phyloP scores from a whole-genome alignment of 176 grass and related monocot species.

The Lolium rigidum region DNA sequence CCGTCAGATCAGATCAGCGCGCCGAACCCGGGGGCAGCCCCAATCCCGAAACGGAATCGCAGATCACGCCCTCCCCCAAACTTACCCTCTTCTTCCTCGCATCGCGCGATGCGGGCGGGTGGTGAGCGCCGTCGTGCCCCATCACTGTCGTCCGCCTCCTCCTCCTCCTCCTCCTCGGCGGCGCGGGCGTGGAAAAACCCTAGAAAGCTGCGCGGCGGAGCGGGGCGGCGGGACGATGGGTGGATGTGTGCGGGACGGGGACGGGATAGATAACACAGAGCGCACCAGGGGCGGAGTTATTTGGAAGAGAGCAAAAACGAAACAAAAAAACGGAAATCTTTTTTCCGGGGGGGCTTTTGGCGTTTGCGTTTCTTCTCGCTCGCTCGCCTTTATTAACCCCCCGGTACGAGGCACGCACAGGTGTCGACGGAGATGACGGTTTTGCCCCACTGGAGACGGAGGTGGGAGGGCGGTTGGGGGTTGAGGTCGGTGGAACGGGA shows the following conservation, averaged over 20 bases:
- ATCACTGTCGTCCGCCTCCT: conserved; percentile 4
- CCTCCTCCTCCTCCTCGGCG: conserved; percentile 9
- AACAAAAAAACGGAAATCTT: conserved; percentile 14
- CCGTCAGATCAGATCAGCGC: conserved; percentile 41
- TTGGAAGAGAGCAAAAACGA: conserved; percentile 12
- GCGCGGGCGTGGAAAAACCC: conserved; percentile 47
- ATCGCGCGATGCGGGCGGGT: conserved; percentile 57
- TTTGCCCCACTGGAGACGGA: neutral
- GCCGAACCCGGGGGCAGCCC: neutral
- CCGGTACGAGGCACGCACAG: neutral
- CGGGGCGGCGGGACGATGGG: neutral
- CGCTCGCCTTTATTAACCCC: conserved; percentile 43
- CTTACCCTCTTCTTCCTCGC: conserved; percentile 87
- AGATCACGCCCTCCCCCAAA: conserved; percentile 14
- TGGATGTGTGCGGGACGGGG: neutral
- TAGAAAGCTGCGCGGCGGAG: conserved; percentile 45
- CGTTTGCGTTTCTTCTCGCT: neutral
- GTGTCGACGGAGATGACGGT: conserved; percentile 2
- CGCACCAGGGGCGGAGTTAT: neutral
- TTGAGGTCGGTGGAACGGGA: neutral
- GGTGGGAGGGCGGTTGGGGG: neutral
- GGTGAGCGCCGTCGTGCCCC: conserved; percentile 57
- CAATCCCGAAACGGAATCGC: conserved; percentile 38
- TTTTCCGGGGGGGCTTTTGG: conserved; percentile 32
- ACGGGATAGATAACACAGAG: conserved; percentile 45